Conservation (phyloP, 805 yeast species). For the Naumovozyma castellii region DNA sequence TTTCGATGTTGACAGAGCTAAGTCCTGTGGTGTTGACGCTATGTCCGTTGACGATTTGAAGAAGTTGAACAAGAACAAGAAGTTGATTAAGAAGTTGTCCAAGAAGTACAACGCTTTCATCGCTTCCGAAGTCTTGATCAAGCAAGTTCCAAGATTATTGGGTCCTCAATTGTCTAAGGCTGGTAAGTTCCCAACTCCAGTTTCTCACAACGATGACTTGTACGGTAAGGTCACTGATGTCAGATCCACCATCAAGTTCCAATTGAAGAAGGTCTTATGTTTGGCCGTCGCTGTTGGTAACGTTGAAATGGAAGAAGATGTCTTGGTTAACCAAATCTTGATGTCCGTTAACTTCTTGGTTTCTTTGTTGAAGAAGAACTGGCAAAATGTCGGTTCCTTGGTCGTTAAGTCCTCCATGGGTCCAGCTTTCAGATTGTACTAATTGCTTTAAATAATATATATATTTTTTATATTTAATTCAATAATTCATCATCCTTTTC, state of each 20-base stretch:
- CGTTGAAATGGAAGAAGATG: slow-evolving; percentile 98
- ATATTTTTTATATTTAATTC: neutral
- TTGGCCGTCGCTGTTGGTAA: slow-evolving; percentile 98
- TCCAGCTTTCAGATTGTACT: slow-evolving; percentile 93
- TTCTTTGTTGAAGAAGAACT: slow-evolving; percentile 98
- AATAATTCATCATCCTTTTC: neutral
- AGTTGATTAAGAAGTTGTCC: slow-evolving; percentile 98
- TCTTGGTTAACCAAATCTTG: slow-evolving; percentile 93
- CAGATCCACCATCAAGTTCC: slow-evolving; percentile 99
- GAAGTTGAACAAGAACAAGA: slow-evolving; percentile 99
- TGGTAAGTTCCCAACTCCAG: slow-evolving; percentile 99
- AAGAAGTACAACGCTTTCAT: slow-evolving; percentile 99
- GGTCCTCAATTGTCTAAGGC: slow-evolving; percentile 99
- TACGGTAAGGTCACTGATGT: slow-evolving; percentile 93
- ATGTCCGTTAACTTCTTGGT: slow-evolving; percentile 98
- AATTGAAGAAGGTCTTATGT: slow-evolving; percentile 99
- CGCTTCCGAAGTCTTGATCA: slow-evolving; percentile 98
- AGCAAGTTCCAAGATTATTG: slow-evolving; percentile 99
- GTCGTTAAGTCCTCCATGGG: slow-evolving; percentile 99
- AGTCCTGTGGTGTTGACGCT: slow-evolving; percentile 97
- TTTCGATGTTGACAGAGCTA: slow-evolving; percentile 99
- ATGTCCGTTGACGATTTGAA: slow-evolving; percentile 99
- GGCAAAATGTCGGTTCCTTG: slow-evolving; percentile 99
- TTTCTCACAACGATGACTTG: slow-evolving; percentile 97
- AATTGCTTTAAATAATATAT: neutral